phyloP scores from a whole-genome alignment of 257 asterid genomes.

The Solanum pinnatisectum region DNA sequence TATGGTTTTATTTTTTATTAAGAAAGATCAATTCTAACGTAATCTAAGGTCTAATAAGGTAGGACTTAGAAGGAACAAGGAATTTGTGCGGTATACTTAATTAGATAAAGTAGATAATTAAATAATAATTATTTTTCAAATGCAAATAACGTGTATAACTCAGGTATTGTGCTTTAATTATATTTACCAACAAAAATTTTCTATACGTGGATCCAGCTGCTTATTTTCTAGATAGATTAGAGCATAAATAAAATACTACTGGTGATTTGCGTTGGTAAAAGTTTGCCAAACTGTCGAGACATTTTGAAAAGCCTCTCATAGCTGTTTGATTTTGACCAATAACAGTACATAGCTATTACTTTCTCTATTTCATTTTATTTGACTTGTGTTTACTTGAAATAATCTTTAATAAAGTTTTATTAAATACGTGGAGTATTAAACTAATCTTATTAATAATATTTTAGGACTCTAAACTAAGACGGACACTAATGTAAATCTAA shows the following conservation, averaged over 20 bases:
- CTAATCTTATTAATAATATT: background rate
- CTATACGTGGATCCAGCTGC: background rate
- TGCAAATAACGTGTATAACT: background rate
- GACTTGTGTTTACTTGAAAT: too few species aligned
- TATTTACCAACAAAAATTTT: background rate
- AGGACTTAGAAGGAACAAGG: background rate
- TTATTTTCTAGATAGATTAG: background rate
- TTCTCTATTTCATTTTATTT: accelerated
- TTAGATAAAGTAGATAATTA: background rate
- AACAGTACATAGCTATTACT: background rate
- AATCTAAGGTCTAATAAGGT: background rate
- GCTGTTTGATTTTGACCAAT: background rate
- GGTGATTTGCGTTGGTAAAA: background rate
- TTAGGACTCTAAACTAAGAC: background rate
- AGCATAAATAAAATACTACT: background rate
- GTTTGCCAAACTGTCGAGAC: background rate
- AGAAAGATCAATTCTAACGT: background rate
- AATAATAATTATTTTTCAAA: background rate
- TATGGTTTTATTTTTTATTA: background rate
- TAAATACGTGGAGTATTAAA: too few species aligned
- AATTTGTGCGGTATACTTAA: background rate
- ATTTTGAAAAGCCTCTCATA: background rate
- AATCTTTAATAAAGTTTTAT: too few species aligned
- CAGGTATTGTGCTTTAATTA: background rate
- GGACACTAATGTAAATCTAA: too few species aligned